Evolutionary conservation across 2,329 filamentous ascomycete species (phyloP), one percentile per base, ranked within the genome.

Genomic region (Taxawa tesnikishii): DNA sequence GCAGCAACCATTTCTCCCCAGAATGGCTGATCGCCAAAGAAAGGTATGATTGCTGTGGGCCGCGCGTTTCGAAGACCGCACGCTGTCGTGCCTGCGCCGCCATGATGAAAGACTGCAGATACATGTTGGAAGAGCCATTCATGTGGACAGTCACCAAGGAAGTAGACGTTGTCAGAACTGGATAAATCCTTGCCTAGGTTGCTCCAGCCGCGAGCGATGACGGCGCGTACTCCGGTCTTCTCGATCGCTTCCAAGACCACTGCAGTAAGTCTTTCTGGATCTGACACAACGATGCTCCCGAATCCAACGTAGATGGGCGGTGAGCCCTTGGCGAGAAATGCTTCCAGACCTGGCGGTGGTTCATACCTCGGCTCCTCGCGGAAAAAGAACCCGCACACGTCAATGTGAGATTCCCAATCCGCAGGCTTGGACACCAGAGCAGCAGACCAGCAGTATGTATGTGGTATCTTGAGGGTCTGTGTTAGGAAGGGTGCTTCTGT

Each of bases 371-470:
- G 71, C 2, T 77, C 74, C 7, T 58, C 31, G 80, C 87, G 67
- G 45, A 87, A 85, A 52, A 69, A 84, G 55, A 88, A 88, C 0
- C 82, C 83, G 3, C 79, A 75, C 14, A 90, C 72, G 33, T 75
- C 73, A 31, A 90, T 79, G 35, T 83, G 67, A 3, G 65, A 56
- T 0, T 67, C 70, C 83, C 83, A 90, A 50, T 90, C 83, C 24
- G 69, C 69, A 0, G 83, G 81, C 45, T 84, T 85, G 0, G 78
- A 73, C 12, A 85, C 82, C 29, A 90, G 58, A 1, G 79, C 71
- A 0, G 82, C 79, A 0, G 82, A 87, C 87, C 87, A 94, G 56
- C 85, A 90, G 50, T 94, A 96, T 0, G 88, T 93, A 44, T 83
- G 83, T 1, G 87, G 84, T n/a, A 94, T 70, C 26, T 71, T 72